Evolutionary conservation across 1,139 yeast genomes (phyloP), one percentile per base, ranked within the genome.

Genomic region (Yamadazyma atmosphaerica): DNA sequence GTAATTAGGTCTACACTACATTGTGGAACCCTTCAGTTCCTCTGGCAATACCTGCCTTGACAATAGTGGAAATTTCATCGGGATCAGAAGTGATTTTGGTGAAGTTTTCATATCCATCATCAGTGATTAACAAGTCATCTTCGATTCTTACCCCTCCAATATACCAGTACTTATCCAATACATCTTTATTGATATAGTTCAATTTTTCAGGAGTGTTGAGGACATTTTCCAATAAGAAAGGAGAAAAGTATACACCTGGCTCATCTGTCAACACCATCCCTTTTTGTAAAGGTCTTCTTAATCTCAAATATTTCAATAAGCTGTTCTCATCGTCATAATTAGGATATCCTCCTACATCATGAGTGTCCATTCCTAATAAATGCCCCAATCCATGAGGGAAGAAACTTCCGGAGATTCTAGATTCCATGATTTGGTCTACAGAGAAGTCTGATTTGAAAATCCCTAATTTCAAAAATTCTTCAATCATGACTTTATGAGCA

Each of bases 361-460:
- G 98, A 9, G 96, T 88, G 58, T 90, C 97, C 84, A 92, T 76
- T 24, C 98, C 98, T 37, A 92, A 65, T 55, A 88, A 69, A 57
- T 92, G 98, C 10, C 98, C 98, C 46, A 92, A 68, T 0, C 98
- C 98, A 56, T 92, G 98, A 2, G 98, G 98, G 63, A 83, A 87
- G 63, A 92, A 92, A 18, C 85, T 77, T 11, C 82, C 85, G 4
- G 95, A 80, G 7, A 83, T 79, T 43, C 81, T 76, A 33, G 94
- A 76, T 2, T 77, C 73, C 43, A 78, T 80, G 36, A 90, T 79
- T 47, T 88, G 92, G 12, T 84, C 79, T 12, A 62, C 77, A 3
- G 81, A 60, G 41, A 69, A 79, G 40, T 82, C 83, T 11, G 63
- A 56, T 45, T 76, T 77, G 68, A 92, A 88, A 37, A 92, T 79